Evolutionary conservation across 73 alveolate species (phyloP).

Genomic region (Paraurostyla sp.): DNA sequence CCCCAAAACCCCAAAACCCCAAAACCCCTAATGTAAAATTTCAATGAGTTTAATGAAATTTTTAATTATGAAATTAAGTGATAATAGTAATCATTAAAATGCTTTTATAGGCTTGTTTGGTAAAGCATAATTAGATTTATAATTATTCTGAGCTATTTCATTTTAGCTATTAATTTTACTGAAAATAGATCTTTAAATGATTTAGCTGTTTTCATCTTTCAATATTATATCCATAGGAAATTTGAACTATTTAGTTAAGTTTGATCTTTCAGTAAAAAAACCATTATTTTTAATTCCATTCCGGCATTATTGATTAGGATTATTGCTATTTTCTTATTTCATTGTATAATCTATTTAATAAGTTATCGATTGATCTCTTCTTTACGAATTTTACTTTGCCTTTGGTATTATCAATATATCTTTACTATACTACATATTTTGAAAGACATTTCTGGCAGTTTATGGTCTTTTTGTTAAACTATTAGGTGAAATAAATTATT

Average conservation of each 20-base stretch:
- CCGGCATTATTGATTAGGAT: neutral
- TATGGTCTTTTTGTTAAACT: neutral
- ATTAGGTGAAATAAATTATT: neutral
- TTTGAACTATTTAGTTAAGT: neutral
- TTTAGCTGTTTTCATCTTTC: neutral
- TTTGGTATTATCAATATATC: neutral
- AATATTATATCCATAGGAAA: neutral
- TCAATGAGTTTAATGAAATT: no score
- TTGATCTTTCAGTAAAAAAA: slow-evolving; percentile 7
- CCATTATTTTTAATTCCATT: neutral
- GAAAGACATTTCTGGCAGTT: neutral
- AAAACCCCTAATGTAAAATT: no score
- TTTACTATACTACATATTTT: neutral
- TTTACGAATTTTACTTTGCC: neutral
- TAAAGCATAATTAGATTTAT: no score
- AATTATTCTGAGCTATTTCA: neutral
- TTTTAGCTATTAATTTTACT: neutral
- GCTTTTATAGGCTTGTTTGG: neutral
- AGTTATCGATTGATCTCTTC: neutral
- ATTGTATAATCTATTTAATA: neutral
- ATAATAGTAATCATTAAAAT: no score
- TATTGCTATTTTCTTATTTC: neutral
- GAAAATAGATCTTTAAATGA: neutral
- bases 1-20: no score
- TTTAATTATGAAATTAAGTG: no score